Evolutionary conservation across 2,329 filamentous ascomycete species (phyloP), one percentile per base, ranked within the genome.

Genomic region (Hortaea sp.): DNA sequence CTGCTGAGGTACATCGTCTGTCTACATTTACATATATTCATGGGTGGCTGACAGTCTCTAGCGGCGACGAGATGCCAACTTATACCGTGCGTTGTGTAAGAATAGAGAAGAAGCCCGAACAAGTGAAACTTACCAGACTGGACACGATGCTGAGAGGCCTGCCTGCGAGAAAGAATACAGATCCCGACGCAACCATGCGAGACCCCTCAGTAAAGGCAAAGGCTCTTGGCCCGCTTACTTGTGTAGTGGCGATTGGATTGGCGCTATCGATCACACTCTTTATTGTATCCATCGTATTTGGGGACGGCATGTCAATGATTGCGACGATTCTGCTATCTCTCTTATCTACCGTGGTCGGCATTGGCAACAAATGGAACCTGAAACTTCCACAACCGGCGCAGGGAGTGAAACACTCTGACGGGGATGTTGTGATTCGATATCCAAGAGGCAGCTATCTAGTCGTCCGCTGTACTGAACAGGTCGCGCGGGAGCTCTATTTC

Each of bases 401-500:
- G 20, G 59, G 52, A 20, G 56, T 60, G 34, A 63, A 64, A 1
- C 69, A 69, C 3, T 56, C 54, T 0, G 30, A 44, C 27, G 52
- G 55, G 1, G 70, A 75, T 44, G 66, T 72, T 0, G 69, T 76
- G 1, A 72, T 76, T 32, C 64, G 71, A 11, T 74, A 75, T 51
- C 69, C 69, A 0, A 74, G 73, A 47, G 73, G 72, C 32, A 70
- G 64, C 49, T 75, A 72, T 49, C 61, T 75, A 10, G 61, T 76
- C 4, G 69, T 76, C 3, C 64, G 66, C 32, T 76, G 73, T 52
- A 56, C 65, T n/a, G 73, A 76, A 48, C 60, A 71, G 4, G 66
- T 74, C 1, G 71, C 73, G 2, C 63, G 72, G 10, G 71, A 75
- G 51, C 61, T 76, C 0, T 75, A 71, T 54, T 76, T 75, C 50